These are phyloP conservation scores for Solanum virginianum DNA, from an alignment of 257 asterid genomes.

Conservation along the genomic window DNA sequence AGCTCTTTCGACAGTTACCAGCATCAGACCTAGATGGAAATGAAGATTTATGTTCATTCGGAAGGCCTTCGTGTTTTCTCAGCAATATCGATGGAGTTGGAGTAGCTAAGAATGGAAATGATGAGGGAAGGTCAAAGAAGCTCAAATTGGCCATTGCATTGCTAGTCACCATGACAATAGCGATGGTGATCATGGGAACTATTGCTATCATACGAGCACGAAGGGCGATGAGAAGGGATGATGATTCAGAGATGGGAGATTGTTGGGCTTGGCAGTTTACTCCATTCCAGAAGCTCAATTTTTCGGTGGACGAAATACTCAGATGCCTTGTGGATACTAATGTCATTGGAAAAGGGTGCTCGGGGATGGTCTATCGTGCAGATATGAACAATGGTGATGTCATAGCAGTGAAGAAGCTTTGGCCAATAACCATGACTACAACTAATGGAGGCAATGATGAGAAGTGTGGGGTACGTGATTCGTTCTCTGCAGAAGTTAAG, in stretches of 20 bases:
- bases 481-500: conserved; percentile 32
- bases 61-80: conserved; percentile 15
- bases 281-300: conserved; percentile 37
- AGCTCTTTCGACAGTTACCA: conserved; percentile 28
- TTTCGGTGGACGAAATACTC: conserved; percentile 24
- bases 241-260: conserved; percentile 34
- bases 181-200: conserved; percentile 27
- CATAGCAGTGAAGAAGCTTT: conserved; percentile 36
- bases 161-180: conserved; percentile 23
- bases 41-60: conserved; percentile 22
- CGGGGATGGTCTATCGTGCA: conserved; percentile 37
- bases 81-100: background rate
- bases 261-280: conserved; percentile 40
- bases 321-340: conserved; percentile 36
- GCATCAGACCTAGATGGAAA: conserved; percentile 23
- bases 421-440: conserved; percentile 20
- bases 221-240: conserved; percentile 16
- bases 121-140: conserved; percentile 13
- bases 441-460: conserved; percentile 11
- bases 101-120: conserved; percentile 2
- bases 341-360: conserved; percentile 34
- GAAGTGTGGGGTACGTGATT: conserved; percentile 23
- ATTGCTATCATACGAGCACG: conserved; percentile 26
- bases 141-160: conserved; percentile 26
- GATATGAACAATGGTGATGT: conserved; percentile 22